Evolutionary conservation across 1,284 basidiomycete species (phyloP).

Genomic region (Apiotrichum sp.): DNA sequence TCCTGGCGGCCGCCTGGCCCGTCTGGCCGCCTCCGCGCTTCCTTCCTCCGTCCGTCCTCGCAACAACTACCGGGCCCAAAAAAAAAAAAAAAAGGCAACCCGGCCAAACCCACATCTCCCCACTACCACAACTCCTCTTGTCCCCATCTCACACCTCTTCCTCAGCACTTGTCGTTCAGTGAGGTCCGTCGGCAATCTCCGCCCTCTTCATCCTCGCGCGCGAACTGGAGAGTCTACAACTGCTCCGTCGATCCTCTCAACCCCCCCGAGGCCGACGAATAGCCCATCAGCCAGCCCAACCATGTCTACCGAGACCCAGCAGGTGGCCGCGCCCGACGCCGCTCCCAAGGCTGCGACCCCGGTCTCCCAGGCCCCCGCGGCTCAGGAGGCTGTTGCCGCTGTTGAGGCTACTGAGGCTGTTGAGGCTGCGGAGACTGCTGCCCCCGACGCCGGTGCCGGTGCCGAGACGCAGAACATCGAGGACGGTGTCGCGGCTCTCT

Average conservation of each 20-base stretch:
- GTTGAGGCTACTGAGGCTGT: background rate
- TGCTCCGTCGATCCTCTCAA: background rate
- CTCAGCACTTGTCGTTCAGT: background rate
- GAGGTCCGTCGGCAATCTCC: background rate
- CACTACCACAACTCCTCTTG: background rate
- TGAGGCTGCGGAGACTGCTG: too few species aligned
- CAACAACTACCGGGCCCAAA: background rate
- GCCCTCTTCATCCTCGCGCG: background rate
- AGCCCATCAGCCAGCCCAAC: background rate
- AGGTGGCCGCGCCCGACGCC: background rate
- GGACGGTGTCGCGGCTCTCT: conserved; percentile 13
- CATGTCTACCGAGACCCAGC: conserved; percentile 6
- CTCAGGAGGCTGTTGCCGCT: background rate
- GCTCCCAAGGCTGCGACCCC: background rate
- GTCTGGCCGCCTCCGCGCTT: too few species aligned
- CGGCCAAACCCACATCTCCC: background rate
- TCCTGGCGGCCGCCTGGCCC: too few species aligned
- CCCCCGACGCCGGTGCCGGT: background rate
- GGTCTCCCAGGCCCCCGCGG: background rate
- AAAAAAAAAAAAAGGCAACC: background rate
- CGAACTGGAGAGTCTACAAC: background rate
- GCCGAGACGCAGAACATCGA: conserved; percentile 4
- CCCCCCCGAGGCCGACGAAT: background rate
- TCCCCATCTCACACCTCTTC: background rate
- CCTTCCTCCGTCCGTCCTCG: too few species aligned